These are phyloP conservation scores for Ustilago hordei DNA, from an alignment of 1,284 basidiomycete genomes.

Conservation along the genomic window DNA sequence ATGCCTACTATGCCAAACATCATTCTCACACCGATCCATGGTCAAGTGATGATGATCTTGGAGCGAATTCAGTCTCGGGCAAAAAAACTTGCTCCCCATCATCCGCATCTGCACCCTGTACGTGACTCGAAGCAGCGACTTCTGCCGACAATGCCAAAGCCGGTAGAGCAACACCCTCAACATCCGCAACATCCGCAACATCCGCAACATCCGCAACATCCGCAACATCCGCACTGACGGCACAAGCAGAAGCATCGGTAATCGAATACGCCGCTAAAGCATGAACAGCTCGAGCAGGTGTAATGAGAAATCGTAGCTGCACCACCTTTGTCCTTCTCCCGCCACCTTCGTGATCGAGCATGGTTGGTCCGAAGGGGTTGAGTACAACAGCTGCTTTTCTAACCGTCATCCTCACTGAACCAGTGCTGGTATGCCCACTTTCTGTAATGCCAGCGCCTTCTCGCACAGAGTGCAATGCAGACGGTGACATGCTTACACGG, in stretches of 20 bases:
- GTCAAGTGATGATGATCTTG: conserved; percentile 22
- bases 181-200: background rate
- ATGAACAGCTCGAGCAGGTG: conserved; percentile 14
- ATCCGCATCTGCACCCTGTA: background rate
- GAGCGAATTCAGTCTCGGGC: conserved; percentile 1
- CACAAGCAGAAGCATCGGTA: background rate
- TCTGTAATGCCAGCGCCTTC: too few species aligned
- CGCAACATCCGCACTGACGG: background rate
- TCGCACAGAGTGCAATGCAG: too few species aligned
- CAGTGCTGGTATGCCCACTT: background rate
- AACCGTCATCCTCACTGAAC: conserved; percentile 17
- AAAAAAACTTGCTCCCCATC: conserved; percentile 13
- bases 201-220: background rate
- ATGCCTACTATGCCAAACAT: background rate
- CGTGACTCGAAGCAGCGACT: background rate
- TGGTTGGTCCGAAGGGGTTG: conserved; percentile 31
- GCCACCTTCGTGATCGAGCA: conserved; percentile 18
- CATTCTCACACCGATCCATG: conserved; percentile 12
- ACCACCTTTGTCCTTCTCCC: background rate
- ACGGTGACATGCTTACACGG: conserved; percentile 12
- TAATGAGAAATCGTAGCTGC: conserved; percentile 37
- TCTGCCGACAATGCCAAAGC: too few species aligned
- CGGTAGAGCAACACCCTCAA: background rate
- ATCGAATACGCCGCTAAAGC: conserved; percentile 7
- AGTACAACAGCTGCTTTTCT: conserved; percentile 36